These are phyloP conservation scores for Fraxinus americana DNA, from an alignment of 257 asterid genomes.

Conservation along the genomic window DNA sequence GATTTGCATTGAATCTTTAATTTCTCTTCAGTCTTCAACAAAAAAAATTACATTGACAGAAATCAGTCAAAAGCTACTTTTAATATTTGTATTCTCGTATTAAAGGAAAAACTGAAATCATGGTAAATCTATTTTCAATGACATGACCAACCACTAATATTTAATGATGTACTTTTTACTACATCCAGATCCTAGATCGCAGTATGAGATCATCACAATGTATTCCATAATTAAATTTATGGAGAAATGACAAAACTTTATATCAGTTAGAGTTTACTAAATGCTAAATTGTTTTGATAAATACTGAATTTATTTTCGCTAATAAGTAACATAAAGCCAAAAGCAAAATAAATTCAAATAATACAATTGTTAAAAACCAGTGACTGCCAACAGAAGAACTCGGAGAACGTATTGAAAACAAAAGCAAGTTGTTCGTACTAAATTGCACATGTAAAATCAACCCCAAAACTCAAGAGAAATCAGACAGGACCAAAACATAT, in stretches of 20 bases:
- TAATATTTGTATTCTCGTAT: not conserved
- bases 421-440: not conserved
- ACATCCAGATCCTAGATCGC: too few species aligned
- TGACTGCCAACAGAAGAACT: not conserved
- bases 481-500: not conserved
- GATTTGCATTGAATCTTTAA: slow-evolving; percentile 8
- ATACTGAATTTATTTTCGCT: not conserved
- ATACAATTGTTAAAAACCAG: not conserved
- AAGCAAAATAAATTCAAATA: not conserved
- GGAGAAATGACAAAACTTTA: too few species aligned
- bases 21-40: too few species aligned
- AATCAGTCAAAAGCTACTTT: not conserved
- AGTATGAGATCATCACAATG: too few species aligned
- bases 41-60: not conserved
- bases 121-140: not conserved
- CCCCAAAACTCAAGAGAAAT: not conserved
- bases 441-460: not conserved
- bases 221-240: too few species aligned
- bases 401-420: not conserved
- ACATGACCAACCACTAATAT: not conserved
- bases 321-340: not conserved
- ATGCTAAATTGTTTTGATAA: not conserved
- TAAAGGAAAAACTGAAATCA: not conserved
- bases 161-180: too few species aligned
- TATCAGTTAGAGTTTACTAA: too few species aligned